A percentile compares a stretch with the other conserved stretches of the same genome.
These are phyloP conservation scores for Syncephalastrum contaminatum DNA, from an alignment of 371 early-diverging fungal genomes.

Conservation along the genomic window DNA sequence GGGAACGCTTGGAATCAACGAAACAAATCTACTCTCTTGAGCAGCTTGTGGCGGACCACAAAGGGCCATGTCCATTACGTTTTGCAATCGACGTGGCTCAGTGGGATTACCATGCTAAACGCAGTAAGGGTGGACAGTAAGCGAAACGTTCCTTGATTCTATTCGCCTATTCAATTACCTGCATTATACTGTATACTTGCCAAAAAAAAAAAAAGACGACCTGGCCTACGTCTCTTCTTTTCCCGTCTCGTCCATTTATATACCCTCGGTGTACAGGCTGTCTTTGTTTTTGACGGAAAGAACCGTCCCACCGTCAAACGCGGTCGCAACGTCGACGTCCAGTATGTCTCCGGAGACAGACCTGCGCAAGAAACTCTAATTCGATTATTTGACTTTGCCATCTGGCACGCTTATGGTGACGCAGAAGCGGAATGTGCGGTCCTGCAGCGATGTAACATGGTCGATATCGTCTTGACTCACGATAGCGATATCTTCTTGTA, in stretches of 20 bases:
- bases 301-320: constrained; percentile 31
- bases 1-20: constrained; percentile 13
- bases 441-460: constrained; percentile 29
- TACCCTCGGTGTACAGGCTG: constrained; percentile 35
- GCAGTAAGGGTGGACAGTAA: constrained; percentile 29
- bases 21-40: constrained; percentile 77
- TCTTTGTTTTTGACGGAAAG: constrained; percentile 46
- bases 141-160: not conserved
- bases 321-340: constrained; percentile 18
- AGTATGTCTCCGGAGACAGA: constrained; percentile 11
- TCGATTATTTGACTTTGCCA: constrained; percentile 23
- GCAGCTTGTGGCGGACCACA: constrained; percentile 65
- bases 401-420: constrained; percentile 42
- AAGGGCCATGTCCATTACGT: constrained; percentile 10
- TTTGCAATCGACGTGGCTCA: constrained; percentile 39
- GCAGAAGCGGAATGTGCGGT: constrained; percentile 49
- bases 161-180: too few species aligned
- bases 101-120: constrained; percentile 29
- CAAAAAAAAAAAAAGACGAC: constrained; percentile 9
- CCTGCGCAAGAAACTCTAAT: constrained; percentile 15
- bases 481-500: constrained; percentile 42
- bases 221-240: constrained; percentile 28
- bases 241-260: constrained; percentile 31
- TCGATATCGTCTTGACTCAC: constrained; percentile 36
- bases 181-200: not conserved